Evolutionary conservation across 1,284 basidiomycete genomes (phyloP).

Genomic region (Neolentinus lepideus): DNA sequence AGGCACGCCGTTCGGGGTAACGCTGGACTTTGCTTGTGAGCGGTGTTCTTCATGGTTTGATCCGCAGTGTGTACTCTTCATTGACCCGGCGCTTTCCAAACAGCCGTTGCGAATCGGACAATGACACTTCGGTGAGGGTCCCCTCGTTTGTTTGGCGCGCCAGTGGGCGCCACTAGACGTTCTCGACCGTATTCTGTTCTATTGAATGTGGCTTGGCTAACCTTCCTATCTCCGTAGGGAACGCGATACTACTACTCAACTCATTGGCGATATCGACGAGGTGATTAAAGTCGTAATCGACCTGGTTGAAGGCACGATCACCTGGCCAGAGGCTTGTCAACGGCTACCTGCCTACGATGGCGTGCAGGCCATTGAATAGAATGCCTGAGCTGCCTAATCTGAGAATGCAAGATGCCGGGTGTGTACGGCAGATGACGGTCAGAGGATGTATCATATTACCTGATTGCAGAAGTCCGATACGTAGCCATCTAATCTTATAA

Average conservation of each 20-base stretch:
- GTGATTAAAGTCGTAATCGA: slow-evolving; percentile 80
- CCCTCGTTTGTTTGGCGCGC: too few species aligned
- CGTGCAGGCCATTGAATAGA: slow-evolving; percentile 74
- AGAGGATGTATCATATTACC: neutral
- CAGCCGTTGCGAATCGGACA: slow-evolving; percentile 81
- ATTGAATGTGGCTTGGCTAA: too few species aligned
- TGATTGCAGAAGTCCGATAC: neutral
- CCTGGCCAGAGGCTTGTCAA: slow-evolving; percentile 76
- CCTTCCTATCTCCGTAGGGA: too few species aligned
- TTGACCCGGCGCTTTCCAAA: slow-evolving; percentile 3
- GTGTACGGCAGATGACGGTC: neutral
- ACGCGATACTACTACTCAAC: slow-evolving; percentile 90
- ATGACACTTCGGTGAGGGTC: slow-evolving; percentile 76
- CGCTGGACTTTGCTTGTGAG: slow-evolving; percentile 96
- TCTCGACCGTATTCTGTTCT: too few species aligned
- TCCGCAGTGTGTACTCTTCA: neutral
- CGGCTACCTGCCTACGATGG: slow-evolving; percentile 82
- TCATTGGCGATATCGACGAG: slow-evolving; percentile 89
- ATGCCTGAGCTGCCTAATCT: neutral
- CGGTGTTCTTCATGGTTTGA: slow-evolving; percentile 14
- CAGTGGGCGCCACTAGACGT: neutral
- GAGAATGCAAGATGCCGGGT: neutral
- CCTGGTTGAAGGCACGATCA: slow-evolving; percentile 65
- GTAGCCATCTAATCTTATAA: neutral
- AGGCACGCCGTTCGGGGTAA: slow-evolving; percentile 94